Evolutionary conservation across 176 grass and related monocot genomes (phyloP).

Genomic region (Cenchrus americanus): DNA sequence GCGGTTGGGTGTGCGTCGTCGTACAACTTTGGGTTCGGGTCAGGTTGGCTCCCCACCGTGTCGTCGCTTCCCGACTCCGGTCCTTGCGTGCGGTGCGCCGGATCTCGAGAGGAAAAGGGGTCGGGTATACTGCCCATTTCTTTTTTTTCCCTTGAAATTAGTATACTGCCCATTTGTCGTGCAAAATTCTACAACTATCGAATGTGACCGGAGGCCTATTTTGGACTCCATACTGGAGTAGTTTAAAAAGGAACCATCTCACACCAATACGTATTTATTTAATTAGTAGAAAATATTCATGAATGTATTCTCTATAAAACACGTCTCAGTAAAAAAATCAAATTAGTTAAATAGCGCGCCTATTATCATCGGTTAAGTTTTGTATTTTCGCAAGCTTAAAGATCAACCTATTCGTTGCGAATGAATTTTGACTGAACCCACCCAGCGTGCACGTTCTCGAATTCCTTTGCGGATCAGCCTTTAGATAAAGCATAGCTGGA

Average conservation of each 20-base stretch:
- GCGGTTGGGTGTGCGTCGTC: slow-evolving; percentile 3
- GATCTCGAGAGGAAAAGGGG: not conserved
- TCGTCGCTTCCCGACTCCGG: not conserved
- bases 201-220: not conserved
- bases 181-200: not conserved
- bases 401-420: no score
- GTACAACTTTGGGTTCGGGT: not conserved
- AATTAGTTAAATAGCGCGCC: no score
- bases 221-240: not conserved
- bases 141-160: no score
- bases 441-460: not conserved
- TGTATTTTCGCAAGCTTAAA: no score
- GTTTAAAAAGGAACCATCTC: not conserved
- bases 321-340: no score
- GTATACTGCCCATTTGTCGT: not conserved
- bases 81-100: not conserved
- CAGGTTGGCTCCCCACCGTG: no score
- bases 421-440: not conserved
- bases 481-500: not conserved
- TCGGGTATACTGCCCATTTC: not conserved
- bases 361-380: no score
- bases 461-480: not conserved
- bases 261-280: no score
- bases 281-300: not conserved
- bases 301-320: not conserved